phyloP scores from a whole-genome alignment of 2,329 filamentous ascomycete genomes.

The Trichoderma brevicompactum region DNA sequence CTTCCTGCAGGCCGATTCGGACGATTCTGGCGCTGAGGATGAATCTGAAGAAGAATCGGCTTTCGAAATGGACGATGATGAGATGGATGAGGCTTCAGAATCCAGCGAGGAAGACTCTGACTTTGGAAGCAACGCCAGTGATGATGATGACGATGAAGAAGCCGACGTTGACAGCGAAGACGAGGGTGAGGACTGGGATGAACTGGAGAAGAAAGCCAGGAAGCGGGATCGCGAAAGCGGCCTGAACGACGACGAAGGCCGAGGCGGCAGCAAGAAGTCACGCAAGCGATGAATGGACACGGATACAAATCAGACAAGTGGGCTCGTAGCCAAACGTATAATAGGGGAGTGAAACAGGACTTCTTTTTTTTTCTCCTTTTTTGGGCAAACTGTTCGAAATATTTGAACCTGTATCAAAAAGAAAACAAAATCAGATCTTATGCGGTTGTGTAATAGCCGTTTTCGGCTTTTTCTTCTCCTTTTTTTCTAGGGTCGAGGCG shows the following conservation, averaged over 20 bases:
- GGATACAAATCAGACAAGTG: background rate
- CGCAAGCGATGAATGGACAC: slow-evolving; percentile 41
- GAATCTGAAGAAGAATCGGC: slow-evolving; percentile 89
- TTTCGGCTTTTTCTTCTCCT: background rate
- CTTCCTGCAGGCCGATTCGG: slow-evolving; percentile 85
- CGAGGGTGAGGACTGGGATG: slow-evolving; percentile 90
- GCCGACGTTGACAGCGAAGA: slow-evolving; percentile 70
- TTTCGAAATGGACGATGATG: slow-evolving; percentile 87
- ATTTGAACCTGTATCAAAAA: slow-evolving; percentile 24
- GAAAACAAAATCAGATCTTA: background rate
- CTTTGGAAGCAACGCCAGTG: slow-evolving; percentile 86
- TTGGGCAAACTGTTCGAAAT: slow-evolving; percentile 14
- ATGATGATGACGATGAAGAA: slow-evolving; percentile 80
- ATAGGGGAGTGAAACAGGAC: slow-evolving; percentile 5
- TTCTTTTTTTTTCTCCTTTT: background rate
- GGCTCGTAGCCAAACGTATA: slow-evolving; percentile 16
- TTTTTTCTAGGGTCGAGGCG: background rate
- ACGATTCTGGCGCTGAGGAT: slow-evolving; percentile 76
- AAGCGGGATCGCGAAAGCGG: slow-evolving; percentile 73
- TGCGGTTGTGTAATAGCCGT: background rate
- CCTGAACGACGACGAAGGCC: slow-evolving; percentile 60
- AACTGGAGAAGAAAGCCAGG: slow-evolving; percentile 87
- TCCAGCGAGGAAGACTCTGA: slow-evolving; percentile 83
- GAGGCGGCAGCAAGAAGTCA: slow-evolving; percentile 64
- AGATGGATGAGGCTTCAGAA: slow-evolving; percentile 80